Evolutionary conservation across 2,329 filamentous ascomycete species (phyloP).

Genomic region (Neofusicoccum parvum): DNA sequence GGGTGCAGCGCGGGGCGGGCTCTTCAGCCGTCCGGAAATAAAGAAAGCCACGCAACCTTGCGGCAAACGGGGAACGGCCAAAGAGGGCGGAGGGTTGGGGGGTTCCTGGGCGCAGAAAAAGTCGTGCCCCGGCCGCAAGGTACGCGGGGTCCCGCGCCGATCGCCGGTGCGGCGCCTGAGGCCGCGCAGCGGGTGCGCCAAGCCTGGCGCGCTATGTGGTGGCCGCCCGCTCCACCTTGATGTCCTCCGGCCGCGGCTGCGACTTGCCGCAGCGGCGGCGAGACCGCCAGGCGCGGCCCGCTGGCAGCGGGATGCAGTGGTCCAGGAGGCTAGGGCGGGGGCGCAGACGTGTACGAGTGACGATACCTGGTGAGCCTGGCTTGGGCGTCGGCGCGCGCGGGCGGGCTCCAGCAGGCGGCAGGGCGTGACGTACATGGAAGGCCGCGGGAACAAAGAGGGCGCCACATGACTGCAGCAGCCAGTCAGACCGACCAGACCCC

Average conservation of each 20-base stretch:
- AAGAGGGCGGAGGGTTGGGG: constrained; percentile 6
- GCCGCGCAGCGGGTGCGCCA: constrained; percentile 2
- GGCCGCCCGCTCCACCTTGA: constrained; percentile 3
- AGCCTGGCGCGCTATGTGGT: not conserved
- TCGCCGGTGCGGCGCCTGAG: not conserved
- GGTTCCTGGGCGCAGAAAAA: constrained; percentile 1
- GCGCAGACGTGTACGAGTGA: constrained; percentile 3
- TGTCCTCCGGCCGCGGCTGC: not conserved
- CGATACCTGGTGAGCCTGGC: not conserved
- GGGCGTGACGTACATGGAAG: constrained; percentile 13
- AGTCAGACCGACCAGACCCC: not conserved
- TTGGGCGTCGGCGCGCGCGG: not conserved
- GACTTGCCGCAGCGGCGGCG: not conserved
- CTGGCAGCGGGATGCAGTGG: not conserved
- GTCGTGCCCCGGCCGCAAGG: not conserved
- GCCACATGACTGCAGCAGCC: constrained; percentile 10
- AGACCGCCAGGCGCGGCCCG: not conserved
- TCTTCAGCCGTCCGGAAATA: not conserved
- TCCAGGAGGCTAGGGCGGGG: not conserved
- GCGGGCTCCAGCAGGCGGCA: constrained; percentile 3
- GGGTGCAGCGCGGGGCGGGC: not conserved
- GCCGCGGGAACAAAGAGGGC: constrained; percentile 14
- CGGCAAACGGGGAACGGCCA: constrained; percentile 1
- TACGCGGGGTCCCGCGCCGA: constrained; percentile 16
- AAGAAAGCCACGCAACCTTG: not conserved